phyloP scores from a whole-genome alignment of 2,329 filamentous ascomycete genomes.

The Penicillium fuscoglaucum region DNA sequence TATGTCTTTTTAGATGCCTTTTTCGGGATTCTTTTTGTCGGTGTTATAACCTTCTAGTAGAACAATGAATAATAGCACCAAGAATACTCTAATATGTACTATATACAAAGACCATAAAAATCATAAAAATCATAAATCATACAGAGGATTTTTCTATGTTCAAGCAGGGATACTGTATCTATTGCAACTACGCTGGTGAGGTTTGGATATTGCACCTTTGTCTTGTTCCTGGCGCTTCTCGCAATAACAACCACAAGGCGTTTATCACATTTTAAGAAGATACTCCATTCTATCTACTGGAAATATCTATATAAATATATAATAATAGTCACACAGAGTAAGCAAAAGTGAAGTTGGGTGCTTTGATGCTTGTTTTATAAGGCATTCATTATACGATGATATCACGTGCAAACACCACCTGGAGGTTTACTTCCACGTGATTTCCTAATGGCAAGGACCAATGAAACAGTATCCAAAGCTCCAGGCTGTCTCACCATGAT shows the following conservation, averaged over 20 bases:
- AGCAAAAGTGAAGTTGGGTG: neutral
- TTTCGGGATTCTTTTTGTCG: neutral
- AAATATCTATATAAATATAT: neutral
- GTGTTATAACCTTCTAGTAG: neutral
- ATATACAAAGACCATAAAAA: neutral
- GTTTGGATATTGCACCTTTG: neutral
- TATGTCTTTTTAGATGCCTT: too few relatives aligned
- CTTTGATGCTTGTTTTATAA: neutral
- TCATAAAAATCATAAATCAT: neutral
- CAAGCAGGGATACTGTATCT: neutral
- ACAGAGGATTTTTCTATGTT: neutral
- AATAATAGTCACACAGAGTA: neutral
- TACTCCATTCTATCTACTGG: too few relatives aligned
- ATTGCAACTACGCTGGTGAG: neutral
- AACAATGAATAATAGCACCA: neutral
- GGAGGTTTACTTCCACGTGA: neutral
- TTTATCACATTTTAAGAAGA: neutral
- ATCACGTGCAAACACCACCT: neutral
- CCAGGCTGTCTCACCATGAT: neutral
- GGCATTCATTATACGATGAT: neutral
- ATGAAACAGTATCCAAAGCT: neutral
- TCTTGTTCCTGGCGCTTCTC: neutral
- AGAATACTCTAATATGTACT: neutral
- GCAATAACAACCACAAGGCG: neutral
- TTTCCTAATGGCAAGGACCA: neutral